Percentiles rank a stretch among this genome's conserved stretches.
Evolutionary conservation across 257 asterid genomes (phyloP).

Genomic region (Capsicum chinense): DNA sequence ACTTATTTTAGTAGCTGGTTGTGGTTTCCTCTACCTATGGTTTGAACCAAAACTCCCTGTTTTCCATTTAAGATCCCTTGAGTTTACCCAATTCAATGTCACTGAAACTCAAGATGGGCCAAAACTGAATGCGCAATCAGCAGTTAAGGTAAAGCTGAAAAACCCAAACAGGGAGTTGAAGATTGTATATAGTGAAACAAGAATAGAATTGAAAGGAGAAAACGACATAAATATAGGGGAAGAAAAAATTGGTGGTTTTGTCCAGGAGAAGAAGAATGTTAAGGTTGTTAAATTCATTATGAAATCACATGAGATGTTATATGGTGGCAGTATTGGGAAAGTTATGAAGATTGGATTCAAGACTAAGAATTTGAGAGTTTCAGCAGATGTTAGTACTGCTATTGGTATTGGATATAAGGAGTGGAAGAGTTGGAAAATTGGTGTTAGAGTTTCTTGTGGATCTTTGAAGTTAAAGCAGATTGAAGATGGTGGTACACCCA

Average conservation of each 20-base stretch:
- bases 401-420: conserved; percentile 36
- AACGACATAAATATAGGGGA: conserved; percentile 39
- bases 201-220: conserved; percentile 32
- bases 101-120: conserved; percentile 35
- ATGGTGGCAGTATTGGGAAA: conserved; percentile 32
- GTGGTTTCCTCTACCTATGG: conserved; percentile 45
- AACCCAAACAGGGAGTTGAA: conserved; percentile 49
- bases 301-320: conserved; percentile 21
- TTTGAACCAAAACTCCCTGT: conserved; percentile 55
- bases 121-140: conserved; percentile 37
- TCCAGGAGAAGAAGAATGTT: conserved; percentile 34
- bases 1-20: conserved; percentile 34
- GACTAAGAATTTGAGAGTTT: conserved; percentile 41
- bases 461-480: conserved; percentile 36
- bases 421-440: conserved; percentile 38
- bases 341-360: conserved; percentile 36
- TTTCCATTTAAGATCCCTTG: conserved; percentile 42
- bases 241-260: conserved; percentile 38
- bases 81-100: conserved; percentile 41
- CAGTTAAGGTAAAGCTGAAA: conserved; percentile 31
- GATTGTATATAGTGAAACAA: conserved; percentile 41
- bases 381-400: conserved; percentile 37
- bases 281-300: conserved; percentile 34
- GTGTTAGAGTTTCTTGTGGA: conserved; percentile 37
- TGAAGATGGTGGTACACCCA: conserved; percentile 32